Conservation (phyloP, 1,284 basidiomycete genomes). For the Sanguinoderma infundibulare region DNA sequence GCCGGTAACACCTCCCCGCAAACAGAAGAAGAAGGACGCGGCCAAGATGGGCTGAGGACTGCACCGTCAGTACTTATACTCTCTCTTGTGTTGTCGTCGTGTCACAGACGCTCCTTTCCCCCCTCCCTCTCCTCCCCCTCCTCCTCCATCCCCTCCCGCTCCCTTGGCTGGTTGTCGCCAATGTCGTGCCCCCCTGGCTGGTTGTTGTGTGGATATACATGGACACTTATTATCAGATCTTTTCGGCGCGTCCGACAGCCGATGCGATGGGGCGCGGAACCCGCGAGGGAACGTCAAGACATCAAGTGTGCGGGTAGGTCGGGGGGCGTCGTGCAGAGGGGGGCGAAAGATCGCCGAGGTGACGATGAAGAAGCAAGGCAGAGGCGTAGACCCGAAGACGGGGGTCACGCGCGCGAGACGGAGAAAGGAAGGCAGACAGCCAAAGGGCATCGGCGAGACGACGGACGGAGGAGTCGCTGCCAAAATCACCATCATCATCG, state of each 20-base stretch:
- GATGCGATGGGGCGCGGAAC: slow-evolving; percentile 11
- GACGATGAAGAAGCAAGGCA: background rate
- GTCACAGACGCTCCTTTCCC: slow-evolving; percentile 33
- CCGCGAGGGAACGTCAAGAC: slow-evolving; percentile 21
- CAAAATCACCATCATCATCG: slow-evolving; percentile 22
- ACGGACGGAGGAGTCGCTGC: slow-evolving; percentile 9
- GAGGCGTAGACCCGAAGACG: background rate
- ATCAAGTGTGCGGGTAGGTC: slow-evolving; percentile 20
- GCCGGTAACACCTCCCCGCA: slow-evolving; percentile 81
- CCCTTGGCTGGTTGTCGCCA: slow-evolving; percentile 25
- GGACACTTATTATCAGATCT: slow-evolving; percentile 21
- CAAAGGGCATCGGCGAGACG: slow-evolving; percentile 2
- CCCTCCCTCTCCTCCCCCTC: background rate
- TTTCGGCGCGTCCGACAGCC: slow-evolving; percentile 17
- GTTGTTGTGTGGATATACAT: slow-evolving; percentile 28
- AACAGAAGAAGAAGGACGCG: slow-evolving; percentile 84
- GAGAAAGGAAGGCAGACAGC: background rate
- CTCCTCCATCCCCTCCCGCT: slow-evolving; percentile 3
- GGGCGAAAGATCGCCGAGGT: background rate
- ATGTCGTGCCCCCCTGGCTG: slow-evolving; percentile 21
- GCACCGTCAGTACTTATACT: slow-evolving; percentile 34
- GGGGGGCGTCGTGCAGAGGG: slow-evolving; percentile 4
- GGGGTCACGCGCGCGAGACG: background rate
- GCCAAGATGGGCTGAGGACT: slow-evolving; percentile 64
- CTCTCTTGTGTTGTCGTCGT: slow-evolving; percentile 26